Percentiles rank a stretch among this genome's conserved stretches.
Evolutionary conservation across 1,284 basidiomycete species (phyloP).

Genomic region (Thelephora terrestris): DNA sequence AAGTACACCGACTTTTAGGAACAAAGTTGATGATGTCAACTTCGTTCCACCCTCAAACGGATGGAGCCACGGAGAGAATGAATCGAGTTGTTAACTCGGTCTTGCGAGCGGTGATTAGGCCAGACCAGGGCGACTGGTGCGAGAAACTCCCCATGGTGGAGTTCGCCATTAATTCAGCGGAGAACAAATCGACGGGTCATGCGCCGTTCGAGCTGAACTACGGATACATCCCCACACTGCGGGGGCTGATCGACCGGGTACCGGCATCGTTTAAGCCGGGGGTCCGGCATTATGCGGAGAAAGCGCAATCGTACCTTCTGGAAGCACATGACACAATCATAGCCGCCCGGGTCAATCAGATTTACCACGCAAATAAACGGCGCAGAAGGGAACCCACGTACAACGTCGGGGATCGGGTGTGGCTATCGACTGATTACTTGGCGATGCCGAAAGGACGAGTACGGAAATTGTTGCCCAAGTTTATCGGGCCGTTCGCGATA

Average conservation of each 20-base stretch:
- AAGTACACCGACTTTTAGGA: conserved; percentile 18
- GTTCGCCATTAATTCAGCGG: too few relatives aligned
- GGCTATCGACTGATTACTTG: conserved; percentile 27
- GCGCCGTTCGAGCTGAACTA: conserved; percentile 28
- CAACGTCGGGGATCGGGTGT: conserved; percentile 18
- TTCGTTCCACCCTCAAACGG: conserved; percentile 27
- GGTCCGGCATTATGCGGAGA: conserved; percentile 13
- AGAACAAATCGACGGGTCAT: conserved; percentile 22
- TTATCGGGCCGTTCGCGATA: conserved; percentile 23
- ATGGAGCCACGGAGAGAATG: conserved; percentile 18
- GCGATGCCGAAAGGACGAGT: conserved; percentile 22
- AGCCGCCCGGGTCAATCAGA: conserved; percentile 13
- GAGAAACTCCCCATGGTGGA: conserved; percentile 21
- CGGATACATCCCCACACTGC: conserved; percentile 15
- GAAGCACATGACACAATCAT: conserved; percentile 20
- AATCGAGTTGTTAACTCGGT: conserved; percentile 19
- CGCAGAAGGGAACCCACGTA: conserved; percentile 10
- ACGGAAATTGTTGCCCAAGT: conserved; percentile 22
- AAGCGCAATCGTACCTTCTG: conserved; percentile 9
- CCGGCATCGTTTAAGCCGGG: conserved; percentile 5
- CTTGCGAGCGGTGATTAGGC: conserved; percentile 15
- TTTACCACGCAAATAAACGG: conserved; percentile 17
- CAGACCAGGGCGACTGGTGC: conserved; percentile 27
- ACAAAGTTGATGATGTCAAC: conserved; percentile 21
- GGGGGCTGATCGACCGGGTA: neutral